phyloP scores from a whole-genome alignment of 2,329 filamentous ascomycete species.

The Pseudogymnoascus sp. region DNA sequence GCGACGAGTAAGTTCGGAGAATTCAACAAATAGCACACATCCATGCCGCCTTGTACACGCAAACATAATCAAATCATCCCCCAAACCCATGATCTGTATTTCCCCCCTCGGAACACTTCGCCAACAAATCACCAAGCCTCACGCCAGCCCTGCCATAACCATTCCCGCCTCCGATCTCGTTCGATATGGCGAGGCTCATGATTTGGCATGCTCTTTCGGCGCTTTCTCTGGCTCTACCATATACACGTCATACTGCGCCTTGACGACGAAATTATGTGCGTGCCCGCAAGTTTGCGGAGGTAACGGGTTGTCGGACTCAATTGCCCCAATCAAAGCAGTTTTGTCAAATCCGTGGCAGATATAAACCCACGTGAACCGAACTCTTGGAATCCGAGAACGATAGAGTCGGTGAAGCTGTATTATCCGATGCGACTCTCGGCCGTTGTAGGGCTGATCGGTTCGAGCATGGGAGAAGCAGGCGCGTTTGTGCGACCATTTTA shows the following conservation, averaged over 20 bases:
- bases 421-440: neutral
- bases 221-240: neutral
- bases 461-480: neutral
- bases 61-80: conserved; percentile 6
- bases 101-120: neutral
- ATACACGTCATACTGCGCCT: conserved; percentile 1
- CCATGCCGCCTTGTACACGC: conserved; percentile 4
- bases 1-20: neutral
- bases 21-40: neutral
- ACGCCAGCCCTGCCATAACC: neutral
- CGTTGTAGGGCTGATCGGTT: neutral
- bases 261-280: conserved; percentile 3
- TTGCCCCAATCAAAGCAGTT: neutral
- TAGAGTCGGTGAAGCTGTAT: neutral
- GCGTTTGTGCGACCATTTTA: neutral
- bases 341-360: neutral
- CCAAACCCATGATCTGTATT: conserved; percentile 5
- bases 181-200: neutral
- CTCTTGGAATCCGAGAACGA: neutral
- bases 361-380: neutral
- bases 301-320: neutral
- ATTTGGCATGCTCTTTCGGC: neutral
- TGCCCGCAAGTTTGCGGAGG: neutral
- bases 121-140: neutral
- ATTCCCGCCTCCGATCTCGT: neutral